A percentile compares a stretch with the other conserved stretches of the same genome.
phyloP scores from a whole-genome alignment of 2,329 filamentous ascomycete species.

The Colletotrichum chlorophyti region DNA sequence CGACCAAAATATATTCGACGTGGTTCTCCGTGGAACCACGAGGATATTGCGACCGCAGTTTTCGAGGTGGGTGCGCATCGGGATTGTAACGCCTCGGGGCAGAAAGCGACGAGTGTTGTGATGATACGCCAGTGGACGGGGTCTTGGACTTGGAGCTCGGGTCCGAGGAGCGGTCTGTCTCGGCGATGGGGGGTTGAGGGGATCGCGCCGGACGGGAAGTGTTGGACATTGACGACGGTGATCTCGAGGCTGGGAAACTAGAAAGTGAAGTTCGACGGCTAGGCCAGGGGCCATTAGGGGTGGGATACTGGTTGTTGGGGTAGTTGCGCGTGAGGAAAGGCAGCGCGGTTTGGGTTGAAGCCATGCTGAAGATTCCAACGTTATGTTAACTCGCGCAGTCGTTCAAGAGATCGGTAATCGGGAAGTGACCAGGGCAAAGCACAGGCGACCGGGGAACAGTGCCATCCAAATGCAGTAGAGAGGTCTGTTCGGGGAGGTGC shows the following conservation, averaged over 20 bases:
- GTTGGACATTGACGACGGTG: conserved; percentile 64
- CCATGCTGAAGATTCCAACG: conserved; percentile 38
- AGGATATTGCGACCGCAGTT: conserved; percentile 77
- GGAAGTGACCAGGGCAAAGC: conserved; percentile 13
- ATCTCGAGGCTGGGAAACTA: conserved; percentile 67
- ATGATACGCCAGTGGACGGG: conserved; percentile 62
- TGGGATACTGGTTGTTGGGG: conserved; percentile 44
- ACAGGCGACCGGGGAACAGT: conserved; percentile 21
- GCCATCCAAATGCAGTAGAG: conserved; percentile 21
- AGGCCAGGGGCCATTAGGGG: conserved; percentile 32
- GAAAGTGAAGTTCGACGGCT: conserved; percentile 65
- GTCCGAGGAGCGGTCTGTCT: conserved; percentile 63
- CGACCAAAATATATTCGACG: conserved; percentile 98
- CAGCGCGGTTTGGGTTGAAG: conserved; percentile 46
- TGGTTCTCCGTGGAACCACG: conserved; percentile 82
- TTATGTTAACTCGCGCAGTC: conserved; percentile 22
- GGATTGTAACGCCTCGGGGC: conserved; percentile 57
- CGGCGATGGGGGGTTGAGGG: conserved; percentile 55
- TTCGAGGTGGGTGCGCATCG: conserved; percentile 58
- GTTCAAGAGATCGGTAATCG: conserved; percentile 11
- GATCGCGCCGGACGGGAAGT: conserved; percentile 60
- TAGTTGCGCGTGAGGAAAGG: conserved; percentile 49
- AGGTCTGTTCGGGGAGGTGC: conserved; percentile 27
- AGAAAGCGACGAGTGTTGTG: conserved; percentile 67
- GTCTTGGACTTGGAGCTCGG: conserved; percentile 67